These are phyloP conservation scores for Colletotrichum tropicale DNA, from an alignment of 2,329 filamentous ascomycete genomes.

Conservation along the genomic window DNA sequence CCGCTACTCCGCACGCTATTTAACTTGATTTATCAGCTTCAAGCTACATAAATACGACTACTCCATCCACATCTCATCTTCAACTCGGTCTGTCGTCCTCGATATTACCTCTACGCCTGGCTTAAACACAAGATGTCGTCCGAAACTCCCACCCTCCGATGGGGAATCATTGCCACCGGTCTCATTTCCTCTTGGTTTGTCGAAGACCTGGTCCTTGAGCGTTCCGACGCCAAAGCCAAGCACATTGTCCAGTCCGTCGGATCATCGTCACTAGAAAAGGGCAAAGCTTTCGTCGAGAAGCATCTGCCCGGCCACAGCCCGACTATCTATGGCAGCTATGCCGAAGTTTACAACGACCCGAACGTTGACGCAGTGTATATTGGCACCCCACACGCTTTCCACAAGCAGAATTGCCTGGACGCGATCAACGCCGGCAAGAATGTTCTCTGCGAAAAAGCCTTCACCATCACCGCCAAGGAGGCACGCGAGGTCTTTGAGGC, in stretches of 20 bases:
- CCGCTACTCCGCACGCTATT: background rate
- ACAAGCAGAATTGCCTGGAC: constrained; percentile 46
- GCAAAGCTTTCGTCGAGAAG: constrained; percentile 40
- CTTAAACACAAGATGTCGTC: background rate
- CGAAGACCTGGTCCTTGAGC: constrained; percentile 39
- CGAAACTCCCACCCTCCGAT: constrained; percentile 29
- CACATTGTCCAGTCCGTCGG: constrained; percentile 48
- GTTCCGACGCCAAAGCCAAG: constrained; percentile 37
- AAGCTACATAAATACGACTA: background rate
- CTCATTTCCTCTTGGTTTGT: constrained; percentile 37
- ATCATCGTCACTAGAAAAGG: constrained; percentile 42
- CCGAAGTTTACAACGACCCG: constrained; percentile 42
- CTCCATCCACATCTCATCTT: background rate
- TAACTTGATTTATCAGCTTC: background rate
- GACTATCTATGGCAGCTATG: constrained; percentile 43
- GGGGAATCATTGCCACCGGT: constrained; percentile 34
- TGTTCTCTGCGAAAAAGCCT: constrained; percentile 50
- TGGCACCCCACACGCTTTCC: constrained; percentile 48
- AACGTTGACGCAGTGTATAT: constrained; percentile 51
- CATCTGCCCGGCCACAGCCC: constrained; percentile 25
- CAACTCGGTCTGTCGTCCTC: background rate
- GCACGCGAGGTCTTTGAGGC: constrained; percentile 43
- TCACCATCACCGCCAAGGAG: constrained; percentile 45
- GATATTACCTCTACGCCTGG: background rate
- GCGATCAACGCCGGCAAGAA: constrained; percentile 48